phyloP scores from a whole-genome alignment of 306 rosid genomes.

The Hylodesmum podocarpum region DNA sequence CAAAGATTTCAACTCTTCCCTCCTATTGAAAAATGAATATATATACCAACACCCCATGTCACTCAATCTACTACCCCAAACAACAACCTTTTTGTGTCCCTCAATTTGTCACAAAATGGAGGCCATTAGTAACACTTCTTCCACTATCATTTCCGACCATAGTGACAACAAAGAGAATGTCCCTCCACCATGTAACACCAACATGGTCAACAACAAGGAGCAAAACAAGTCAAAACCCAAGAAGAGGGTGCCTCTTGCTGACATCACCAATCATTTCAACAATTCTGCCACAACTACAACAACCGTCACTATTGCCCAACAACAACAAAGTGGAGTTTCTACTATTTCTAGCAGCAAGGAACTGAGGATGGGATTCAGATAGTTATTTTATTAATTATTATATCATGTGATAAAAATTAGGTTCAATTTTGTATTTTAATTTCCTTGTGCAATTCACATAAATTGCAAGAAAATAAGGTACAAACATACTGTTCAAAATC shows the following conservation, averaged over 20 bases:
- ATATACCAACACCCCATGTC: too few relatives aligned
- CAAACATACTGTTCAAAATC: neutral
- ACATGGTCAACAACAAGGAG: neutral
- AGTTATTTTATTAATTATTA: neutral
- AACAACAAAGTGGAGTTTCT: neutral
- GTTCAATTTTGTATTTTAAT: neutral
- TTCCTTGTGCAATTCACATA: neutral
- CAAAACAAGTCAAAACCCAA: neutral
- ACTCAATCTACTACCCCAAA: too few relatives aligned
- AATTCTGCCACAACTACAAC: neutral
- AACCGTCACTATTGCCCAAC: neutral
- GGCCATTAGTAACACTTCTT: neutral
- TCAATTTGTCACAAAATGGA: too few relatives aligned
- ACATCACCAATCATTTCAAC: neutral
- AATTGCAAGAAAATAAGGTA: neutral
- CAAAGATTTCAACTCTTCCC: too few relatives aligned
- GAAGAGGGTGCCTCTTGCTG: neutral
- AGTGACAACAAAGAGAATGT: neutral
- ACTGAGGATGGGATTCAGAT: neutral
- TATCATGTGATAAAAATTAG: neutral
- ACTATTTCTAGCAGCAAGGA: neutral
- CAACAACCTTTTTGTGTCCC: too few relatives aligned
- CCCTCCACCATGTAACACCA: neutral
- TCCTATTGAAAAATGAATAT: too few relatives aligned
- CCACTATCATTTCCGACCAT: neutral